phyloP scores from a whole-genome alignment of 306 rosid genomes.

The Medicago arabica region DNA sequence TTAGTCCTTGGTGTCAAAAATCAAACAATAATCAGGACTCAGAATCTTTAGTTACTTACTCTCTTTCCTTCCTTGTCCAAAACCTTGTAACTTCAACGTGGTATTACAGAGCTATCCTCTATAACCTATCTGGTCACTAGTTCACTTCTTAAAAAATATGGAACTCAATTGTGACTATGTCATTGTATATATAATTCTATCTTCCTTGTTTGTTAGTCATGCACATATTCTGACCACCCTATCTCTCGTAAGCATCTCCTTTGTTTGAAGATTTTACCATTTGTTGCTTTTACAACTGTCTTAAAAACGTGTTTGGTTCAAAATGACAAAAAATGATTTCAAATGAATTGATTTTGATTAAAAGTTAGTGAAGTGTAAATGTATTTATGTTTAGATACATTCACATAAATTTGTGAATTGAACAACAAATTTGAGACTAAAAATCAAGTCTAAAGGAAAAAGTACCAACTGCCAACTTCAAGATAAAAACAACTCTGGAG shows the following conservation, averaged over 20 bases:
- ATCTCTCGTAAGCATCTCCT: background rate
- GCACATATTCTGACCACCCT: background rate
- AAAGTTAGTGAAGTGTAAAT: background rate
- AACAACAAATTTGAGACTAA: background rate
- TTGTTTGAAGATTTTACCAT: background rate
- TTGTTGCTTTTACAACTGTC: background rate
- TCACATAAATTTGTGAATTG: background rate
- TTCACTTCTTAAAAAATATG: background rate
- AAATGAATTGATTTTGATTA: background rate
- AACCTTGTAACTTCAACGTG: background rate
- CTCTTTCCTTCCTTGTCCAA: background rate
- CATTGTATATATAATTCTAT: background rate
- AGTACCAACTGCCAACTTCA: background rate
- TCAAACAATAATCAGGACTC: conserved; percentile 10
- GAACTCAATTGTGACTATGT: background rate
- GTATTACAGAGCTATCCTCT: background rate
- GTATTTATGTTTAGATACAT: background rate
- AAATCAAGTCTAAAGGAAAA: background rate
- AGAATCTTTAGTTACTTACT: conserved; percentile 7
- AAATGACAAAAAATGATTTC: background rate
- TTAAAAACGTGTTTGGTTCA: background rate
- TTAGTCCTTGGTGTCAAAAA: background rate
- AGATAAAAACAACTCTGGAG: background rate
- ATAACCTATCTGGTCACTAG: background rate
- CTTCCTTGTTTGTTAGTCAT: background rate